These are phyloP conservation scores for Datisca glomerata DNA, from an alignment of 306 rosid genomes.

Conservation along the genomic window DNA sequence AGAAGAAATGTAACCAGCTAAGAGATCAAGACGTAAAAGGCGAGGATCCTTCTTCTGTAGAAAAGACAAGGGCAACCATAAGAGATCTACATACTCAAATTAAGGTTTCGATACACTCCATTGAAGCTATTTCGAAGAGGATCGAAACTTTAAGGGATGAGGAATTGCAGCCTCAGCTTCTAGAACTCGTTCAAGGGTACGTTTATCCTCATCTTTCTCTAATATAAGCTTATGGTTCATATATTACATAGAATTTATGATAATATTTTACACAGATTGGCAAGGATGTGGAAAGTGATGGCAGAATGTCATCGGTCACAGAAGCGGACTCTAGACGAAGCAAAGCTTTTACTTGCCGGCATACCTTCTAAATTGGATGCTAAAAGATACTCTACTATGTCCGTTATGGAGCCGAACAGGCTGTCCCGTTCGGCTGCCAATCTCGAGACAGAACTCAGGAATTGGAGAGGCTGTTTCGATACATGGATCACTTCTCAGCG, in stretches of 20 bases:
- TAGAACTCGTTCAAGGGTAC: slow-evolving; percentile 65
- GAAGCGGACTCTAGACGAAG: slow-evolving; percentile 63
- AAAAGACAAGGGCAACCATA: slow-evolving; percentile 60
- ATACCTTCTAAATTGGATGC: slow-evolving; percentile 42
- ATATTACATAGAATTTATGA: not conserved
- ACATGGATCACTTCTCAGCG: slow-evolving; percentile 83
- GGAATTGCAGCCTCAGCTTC: slow-evolving; percentile 89
- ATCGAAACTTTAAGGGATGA: slow-evolving; percentile 80
- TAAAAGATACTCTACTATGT: slow-evolving; percentile 31
- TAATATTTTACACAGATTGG: slow-evolving; percentile 39
- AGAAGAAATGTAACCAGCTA: slow-evolving; percentile 62
- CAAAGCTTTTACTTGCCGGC: slow-evolving; percentile 62
- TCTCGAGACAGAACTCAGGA: slow-evolving; percentile 72
- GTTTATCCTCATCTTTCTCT: not conserved
- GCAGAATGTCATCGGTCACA: slow-evolving; percentile 75
- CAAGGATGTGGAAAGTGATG: slow-evolving; percentile 96
- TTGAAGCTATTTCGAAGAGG: slow-evolving; percentile 71
- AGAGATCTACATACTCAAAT: slow-evolving; percentile 78
- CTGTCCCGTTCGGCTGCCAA: slow-evolving; percentile 49
- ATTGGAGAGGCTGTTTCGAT: slow-evolving; percentile 67
- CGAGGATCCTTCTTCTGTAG: slow-evolving; percentile 48
- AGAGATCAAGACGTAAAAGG: slow-evolving; percentile 66
- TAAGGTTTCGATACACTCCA: slow-evolving; percentile 82
- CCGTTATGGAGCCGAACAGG: slow-evolving; percentile 37
- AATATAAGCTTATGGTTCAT: not conserved